Percentiles rank a stretch among this genome's conserved stretches.
Evolutionary conservation across 176 grass and related monocot species (phyloP).

Genomic region (Panicum miliaceum): DNA sequence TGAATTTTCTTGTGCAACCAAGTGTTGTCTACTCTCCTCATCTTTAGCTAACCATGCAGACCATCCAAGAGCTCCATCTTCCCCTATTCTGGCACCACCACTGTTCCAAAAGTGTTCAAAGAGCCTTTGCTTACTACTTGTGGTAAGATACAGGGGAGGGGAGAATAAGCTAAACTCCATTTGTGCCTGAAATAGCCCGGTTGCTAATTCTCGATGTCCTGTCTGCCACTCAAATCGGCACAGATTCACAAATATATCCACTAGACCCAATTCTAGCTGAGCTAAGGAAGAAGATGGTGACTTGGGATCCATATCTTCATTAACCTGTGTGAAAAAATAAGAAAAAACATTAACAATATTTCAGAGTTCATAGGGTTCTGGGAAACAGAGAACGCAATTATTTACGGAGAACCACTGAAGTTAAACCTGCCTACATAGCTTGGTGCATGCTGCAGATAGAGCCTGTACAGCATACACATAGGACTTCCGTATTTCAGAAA

Average conservation of each 20-base stretch:
- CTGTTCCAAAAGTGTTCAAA: constrained; percentile 99
- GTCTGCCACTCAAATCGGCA: constrained; percentile 96
- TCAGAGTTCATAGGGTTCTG: constrained; percentile 4
- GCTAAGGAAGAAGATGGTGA: constrained; percentile 56
- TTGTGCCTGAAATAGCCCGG: constrained; percentile 91
- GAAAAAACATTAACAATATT: constrained; percentile 14
- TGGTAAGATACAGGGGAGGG: constrained; percentile 70
- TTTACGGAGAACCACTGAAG: constrained; percentile 46
- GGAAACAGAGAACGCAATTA: constrained; percentile 21
- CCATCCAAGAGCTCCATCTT: constrained; percentile 90
- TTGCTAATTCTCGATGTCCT: constrained; percentile 90
- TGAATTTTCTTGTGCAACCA: constrained; percentile 59
- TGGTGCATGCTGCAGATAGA: constrained; percentile 75
- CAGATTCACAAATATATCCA: constrained; percentile 89
- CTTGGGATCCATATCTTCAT: constrained; percentile 49
- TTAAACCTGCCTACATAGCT: constrained; percentile 93
- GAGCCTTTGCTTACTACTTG: constrained; percentile 83
- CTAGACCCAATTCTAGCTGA: constrained; percentile 82
- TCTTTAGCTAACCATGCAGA: constrained; percentile 92
- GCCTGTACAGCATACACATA: constrained; percentile 85
- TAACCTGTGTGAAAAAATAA: constrained; percentile 53
- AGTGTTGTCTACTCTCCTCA: constrained; percentile 68
- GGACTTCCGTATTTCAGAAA: constrained; percentile 71
- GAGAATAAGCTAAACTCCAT: constrained; percentile 86
- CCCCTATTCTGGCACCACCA: constrained; percentile 75